Base-by-base conservation (phyloP, 106 monocot genomes). In the Dendrobium catenatum region DNA sequence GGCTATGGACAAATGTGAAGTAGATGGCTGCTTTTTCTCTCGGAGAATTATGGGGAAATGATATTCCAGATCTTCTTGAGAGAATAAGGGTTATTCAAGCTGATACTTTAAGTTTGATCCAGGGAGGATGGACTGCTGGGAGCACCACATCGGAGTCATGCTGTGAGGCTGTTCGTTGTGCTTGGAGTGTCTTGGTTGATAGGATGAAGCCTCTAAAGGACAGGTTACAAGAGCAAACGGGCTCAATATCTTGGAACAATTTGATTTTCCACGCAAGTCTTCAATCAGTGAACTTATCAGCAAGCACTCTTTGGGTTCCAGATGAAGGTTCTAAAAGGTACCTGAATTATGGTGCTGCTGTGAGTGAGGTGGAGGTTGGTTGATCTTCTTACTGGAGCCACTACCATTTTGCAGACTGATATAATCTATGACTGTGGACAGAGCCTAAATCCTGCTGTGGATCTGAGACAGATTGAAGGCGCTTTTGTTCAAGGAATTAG, bases 401-500 rank as follows among this genome's bases (percentile, higher is more conserved):
- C 88, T 17, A 86, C 78, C 61, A 88, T 96, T 84, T 77, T 96
- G 72, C 77, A 80, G 24, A 82, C 88, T 51, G 91, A 96, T 83
- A 83, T 96, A 58, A 84, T 73, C 4, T 96, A 96, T 79, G 95
- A 96, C 54, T 93, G 95, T 85, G 95, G 95, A n/a, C 82, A 87
- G 82, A 96, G 95, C 80, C 85, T 96, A 43, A 96, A 96, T 74
- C 93, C 95, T 41, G 95, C 95, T 40, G 89, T 93, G 17, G 95
- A 96, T 82, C 84, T 96, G 64, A 93, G 95, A 37, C 88, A 96
- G 96, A 91, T 93, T 42, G 96, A 96, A 88, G 96, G 96, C 82
- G 81, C 89, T 13, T 96, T 96, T 84, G 87, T 96, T 86, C 96
- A 96, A 84, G 96, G 96, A 41, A 83, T 96, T 68, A 93, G 96